phyloP scores from a whole-genome alignment of 805 yeast genomes.

The Saccharomycopsis schoenii region DNA sequence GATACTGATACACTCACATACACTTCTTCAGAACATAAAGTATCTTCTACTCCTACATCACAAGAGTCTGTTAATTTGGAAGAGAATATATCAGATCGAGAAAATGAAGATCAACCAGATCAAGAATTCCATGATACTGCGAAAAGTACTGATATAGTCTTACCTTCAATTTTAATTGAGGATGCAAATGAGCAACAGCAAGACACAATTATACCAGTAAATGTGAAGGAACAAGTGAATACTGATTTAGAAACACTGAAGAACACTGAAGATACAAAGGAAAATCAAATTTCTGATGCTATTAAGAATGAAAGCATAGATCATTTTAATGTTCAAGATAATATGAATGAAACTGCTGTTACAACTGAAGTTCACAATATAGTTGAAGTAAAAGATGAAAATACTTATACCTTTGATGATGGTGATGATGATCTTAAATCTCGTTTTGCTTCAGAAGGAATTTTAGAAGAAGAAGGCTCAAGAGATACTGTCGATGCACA shows the following conservation, averaged over 20 bases:
- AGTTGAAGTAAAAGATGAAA: neutral
- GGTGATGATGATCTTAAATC: no score
- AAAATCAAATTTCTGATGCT: neutral
- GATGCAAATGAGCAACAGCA: neutral
- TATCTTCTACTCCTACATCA: neutral
- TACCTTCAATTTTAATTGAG: neutral
- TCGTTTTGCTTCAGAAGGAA: no score
- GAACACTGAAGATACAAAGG: no score
- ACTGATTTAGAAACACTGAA: neutral
- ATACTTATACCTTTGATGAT: no score
- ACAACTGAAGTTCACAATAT: neutral
- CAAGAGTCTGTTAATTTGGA: neutral
- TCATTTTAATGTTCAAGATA: neutral
- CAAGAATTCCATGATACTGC: neutral
- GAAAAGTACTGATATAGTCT: neutral
- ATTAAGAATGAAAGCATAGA: neutral
- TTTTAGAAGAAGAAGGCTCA: no score
- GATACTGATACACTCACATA: neutral
- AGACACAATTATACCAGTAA: neutral
- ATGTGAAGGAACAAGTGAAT: neutral
- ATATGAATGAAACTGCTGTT: neutral
- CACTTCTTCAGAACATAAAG: neutral
- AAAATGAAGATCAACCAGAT: neutral
- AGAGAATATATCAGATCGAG: neutral
- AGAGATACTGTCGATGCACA: no score